Percentiles rank a stretch among this genome's conserved stretches.
phyloP scores from a whole-genome alignment of 331 rosid genomes.

The Cydonia oblonga region DNA sequence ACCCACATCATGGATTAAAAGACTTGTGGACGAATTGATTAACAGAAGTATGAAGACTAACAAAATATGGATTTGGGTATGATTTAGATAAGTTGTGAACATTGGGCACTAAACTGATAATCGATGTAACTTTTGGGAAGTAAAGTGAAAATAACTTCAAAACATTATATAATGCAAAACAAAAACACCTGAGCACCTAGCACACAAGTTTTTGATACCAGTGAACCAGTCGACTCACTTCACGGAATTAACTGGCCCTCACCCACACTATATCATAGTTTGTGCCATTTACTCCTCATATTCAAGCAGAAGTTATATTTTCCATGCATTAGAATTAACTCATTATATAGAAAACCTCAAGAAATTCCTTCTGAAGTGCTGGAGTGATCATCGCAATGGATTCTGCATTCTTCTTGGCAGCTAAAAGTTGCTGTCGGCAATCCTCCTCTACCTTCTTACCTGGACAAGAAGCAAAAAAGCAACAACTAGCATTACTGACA shows the following conservation, averaged over 20 bases:
- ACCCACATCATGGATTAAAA: too few species aligned
- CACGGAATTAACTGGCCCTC: neutral
- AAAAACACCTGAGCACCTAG: neutral
- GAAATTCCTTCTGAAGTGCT: slow-evolving; percentile 64
- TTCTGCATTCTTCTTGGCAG: slow-evolving; percentile 53
- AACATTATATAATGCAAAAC: neutral
- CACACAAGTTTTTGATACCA: neutral
- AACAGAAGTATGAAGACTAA: too few species aligned
- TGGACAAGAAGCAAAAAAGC: slow-evolving; percentile 19
- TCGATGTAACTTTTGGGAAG: neutral
- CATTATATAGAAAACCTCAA: slow-evolving; percentile 47
- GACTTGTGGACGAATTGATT: too few species aligned
- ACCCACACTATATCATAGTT: neutral
- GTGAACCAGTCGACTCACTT: neutral
- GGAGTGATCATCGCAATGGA: slow-evolving; percentile 67
- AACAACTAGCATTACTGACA: neutral
- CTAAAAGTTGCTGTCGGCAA: slow-evolving; percentile 41
- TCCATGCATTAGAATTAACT: neutral
- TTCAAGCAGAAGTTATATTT: neutral
- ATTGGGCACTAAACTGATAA: neutral
- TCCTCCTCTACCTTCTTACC: slow-evolving; percentile 57
- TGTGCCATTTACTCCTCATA: neutral
- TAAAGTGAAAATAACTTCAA: neutral
- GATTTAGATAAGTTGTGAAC: too few species aligned
- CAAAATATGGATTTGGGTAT: too few species aligned